Evolutionary conservation across 306 rosid species (phyloP).

Genomic region (Rubus parviflorus): DNA sequence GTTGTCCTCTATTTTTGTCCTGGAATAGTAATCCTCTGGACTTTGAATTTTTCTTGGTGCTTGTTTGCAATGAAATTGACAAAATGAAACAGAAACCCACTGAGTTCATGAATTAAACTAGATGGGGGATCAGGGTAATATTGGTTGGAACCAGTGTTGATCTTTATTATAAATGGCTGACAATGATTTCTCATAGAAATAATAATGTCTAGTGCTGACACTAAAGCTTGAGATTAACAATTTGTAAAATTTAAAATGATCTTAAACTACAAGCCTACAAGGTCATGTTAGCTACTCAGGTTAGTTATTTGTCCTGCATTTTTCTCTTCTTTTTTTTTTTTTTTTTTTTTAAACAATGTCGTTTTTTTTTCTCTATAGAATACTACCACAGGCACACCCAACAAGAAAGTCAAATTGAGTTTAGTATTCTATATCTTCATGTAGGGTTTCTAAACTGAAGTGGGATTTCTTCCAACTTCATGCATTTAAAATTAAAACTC

Average conservation of each 20-base stretch:
- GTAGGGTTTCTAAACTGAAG: not conserved
- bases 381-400: slow-evolving; percentile 4
- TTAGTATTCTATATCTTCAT: not conserved
- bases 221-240: slow-evolving; percentile 10
- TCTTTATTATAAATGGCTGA: slow-evolving; percentile 18
- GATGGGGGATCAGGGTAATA: slow-evolving; percentile 21
- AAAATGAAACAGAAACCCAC: slow-evolving; percentile 16
- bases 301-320: not conserved
- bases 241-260: not conserved
- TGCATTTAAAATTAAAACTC: not conserved
- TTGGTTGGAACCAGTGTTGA: slow-evolving; percentile 23
- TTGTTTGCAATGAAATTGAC: slow-evolving; percentile 15
- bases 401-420: slow-evolving; percentile 18
- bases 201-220: slow-evolving; percentile 19
- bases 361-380: not conserved
- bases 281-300: slow-evolving; percentile 12
- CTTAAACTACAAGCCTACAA: not conserved
- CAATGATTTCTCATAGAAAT: slow-evolving; percentile 20
- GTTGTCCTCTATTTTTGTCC: slow-evolving; percentile 13
- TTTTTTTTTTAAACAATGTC: not conserved
- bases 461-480: slow-evolving; percentile 15
- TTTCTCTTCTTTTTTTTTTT: too few species aligned
- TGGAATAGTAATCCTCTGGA: slow-evolving; percentile 33
- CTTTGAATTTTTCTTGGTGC: slow-evolving; percentile 21
- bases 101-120: slow-evolving; percentile 34